phyloP scores from a whole-genome alignment of 768 basidiomycete genomes.

The Macrocybe gigantea region DNA sequence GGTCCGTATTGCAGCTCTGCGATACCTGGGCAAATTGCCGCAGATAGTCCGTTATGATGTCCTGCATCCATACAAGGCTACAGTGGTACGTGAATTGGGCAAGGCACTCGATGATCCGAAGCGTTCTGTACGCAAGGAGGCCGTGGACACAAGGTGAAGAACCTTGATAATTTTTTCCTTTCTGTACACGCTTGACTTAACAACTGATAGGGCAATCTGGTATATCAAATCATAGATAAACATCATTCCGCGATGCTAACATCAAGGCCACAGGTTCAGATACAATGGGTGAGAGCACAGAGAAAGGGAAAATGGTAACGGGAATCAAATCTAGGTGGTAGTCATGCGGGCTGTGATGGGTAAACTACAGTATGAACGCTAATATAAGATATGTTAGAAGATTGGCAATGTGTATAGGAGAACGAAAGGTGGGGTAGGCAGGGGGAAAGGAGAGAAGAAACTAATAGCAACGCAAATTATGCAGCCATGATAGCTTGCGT shows the following conservation, averaged over 20 bases:
- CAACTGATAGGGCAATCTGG: conserved; percentile 40
- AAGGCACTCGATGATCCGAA: conserved; percentile 87
- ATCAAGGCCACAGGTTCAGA: conserved; percentile 43
- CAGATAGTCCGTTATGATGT: conserved; percentile 74
- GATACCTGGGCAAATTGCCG: conserved; percentile 70
- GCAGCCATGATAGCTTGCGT: conserved; percentile 81
- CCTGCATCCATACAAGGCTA: conserved; percentile 73
- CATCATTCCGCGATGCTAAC: neutral
- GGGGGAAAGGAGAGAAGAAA: neutral
- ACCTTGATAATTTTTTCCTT: neutral
- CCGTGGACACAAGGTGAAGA: conserved; percentile 68
- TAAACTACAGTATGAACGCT: conserved; percentile 25
- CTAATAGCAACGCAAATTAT: conserved; percentile 22
- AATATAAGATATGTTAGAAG: conserved; percentile 25
- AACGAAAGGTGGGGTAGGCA: conserved; percentile 9
- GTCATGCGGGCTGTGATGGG: conserved; percentile 10
- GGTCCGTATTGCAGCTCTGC: conserved; percentile 71
- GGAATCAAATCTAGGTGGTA: conserved; percentile 19
- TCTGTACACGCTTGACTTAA: neutral
- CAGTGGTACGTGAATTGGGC: conserved; percentile 69
- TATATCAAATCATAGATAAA: conserved; percentile 10
- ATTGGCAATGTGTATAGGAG: conserved; percentile 6
- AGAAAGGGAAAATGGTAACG: conserved; percentile 10
- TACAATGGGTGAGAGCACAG: conserved; percentile 39
- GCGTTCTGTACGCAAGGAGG: conserved; percentile 75